Evolutionary conservation across 169 alveolate genomes (phyloP), one percentile per base, ranked within the genome.

Genomic region (Hepatocystis sp.): DNA sequence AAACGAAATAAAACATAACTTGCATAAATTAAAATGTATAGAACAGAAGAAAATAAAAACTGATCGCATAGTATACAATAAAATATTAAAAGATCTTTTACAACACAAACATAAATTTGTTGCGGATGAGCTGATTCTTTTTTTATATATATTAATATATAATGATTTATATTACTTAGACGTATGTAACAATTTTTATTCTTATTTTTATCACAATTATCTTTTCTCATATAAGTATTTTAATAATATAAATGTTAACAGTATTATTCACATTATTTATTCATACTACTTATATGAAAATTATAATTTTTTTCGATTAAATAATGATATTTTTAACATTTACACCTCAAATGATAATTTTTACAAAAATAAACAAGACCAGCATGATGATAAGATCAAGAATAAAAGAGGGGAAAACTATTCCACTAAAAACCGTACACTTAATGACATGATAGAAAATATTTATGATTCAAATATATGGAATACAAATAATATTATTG

Each of bases 41-140:
- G 89, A 81, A 40, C 89, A 81, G 23, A 81, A 81, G 55, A 81
- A 81, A 64, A 64, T 81, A 30, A 60, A 81, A 81, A 81, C 51
- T 51, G 89, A 81, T 53, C 84, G 84, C 17, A 81, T 81, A 46
- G 34, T 63, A 23, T 81, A 63, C 56, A 61, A 81, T 25, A 81
- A 81, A 61, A 81, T 81, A 40, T 81, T 81, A 64, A 81, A 63
- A 53, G 84, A 81, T 21, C 56, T 81, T 17, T 61, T 60, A 30
- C 49, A 81, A 61, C 65, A 61, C 25, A 81, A 81, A 28, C 65
- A 81, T n/a, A 81, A 65, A 8, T 51, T 81, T 17, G 65, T 49
- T 51, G 81, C 89, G 5, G 58, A 63, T 28, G 89, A 81, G 17
- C 4, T 81, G 63, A 42, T 81, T 17, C 47, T 47, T 19, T 47